Evolutionary conservation across 177 flowering plant genomes (phyloP), one percentile per base, ranked within the genome.

Genomic region (Tripterygium wilfordii): DNA sequence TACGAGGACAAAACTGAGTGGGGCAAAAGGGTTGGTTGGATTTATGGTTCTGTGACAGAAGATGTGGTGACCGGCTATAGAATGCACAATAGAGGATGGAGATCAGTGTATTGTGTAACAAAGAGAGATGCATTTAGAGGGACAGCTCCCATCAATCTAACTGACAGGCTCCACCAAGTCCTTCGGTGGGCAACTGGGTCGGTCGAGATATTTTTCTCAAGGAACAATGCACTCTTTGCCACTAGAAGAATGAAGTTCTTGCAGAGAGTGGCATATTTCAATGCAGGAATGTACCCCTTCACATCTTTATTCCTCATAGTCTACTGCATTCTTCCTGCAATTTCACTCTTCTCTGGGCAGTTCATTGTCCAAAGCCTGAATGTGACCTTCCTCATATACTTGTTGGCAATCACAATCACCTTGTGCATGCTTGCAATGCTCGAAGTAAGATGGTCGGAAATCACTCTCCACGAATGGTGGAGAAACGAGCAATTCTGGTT

Each of bases 151-250:
- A n/a, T n/a, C n/a, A n/a, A n/a, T n/a, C n/a, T n/a, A n/a, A n/a
- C n/a, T n/a, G n/a, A n/a, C n/a, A n/a, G n/a, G n/a, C n/a, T n/a
- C n/a, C n/a, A n/a, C n/a, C n/a, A n/a, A n/a, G n/a, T n/a, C n/a
- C n/a, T n/a, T n/a, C 57, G 95, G 9, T 89, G 97, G 97, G 97
- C 97, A n/a, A 89, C 95, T 0, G 97, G 97, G 0, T 89, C 95
- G 0, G 97, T 89, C 0, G 97, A 89, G 66, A 89, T 89, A 19
- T 89, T 89, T 59, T 89, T 89, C 67, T 89, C 95, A 0, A 52
- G 77, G 7, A 89, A 89, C 83, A 89, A 89, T 51, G 95, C 97
- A 0, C n/a, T n/a, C n/a, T n/a, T n/a, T n/a, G n/a, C n/a, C n/a
- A n/a, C n/a, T 38, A 60, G 48, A 0, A 40, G 95, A 26, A 83